These are phyloP conservation scores for Recurvomyces mirabilis DNA, from an alignment of 495 filamentous ascomycete species.

Conservation along the genomic window DNA sequence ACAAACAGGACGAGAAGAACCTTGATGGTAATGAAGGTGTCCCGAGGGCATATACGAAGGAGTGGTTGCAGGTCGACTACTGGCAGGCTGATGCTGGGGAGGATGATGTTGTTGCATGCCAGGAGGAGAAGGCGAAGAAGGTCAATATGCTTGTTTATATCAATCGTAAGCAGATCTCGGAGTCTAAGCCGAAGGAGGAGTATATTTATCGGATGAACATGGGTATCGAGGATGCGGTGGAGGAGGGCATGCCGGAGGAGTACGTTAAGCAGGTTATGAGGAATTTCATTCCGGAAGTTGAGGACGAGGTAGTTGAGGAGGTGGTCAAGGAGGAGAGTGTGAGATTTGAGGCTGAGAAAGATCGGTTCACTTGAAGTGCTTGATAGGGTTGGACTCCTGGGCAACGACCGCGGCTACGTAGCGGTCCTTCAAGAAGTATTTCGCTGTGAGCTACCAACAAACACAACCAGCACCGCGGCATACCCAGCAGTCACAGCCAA, in stretches of 20 bases:
- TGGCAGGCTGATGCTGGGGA: constrained; percentile 35
- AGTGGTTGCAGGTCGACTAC: constrained; percentile 31
- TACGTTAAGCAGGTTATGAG: constrained; percentile 51
- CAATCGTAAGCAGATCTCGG: constrained; percentile 35
- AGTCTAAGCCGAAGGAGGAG: constrained; percentile 42
- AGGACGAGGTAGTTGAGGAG: constrained; percentile 11
- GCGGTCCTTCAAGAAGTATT: not conserved
- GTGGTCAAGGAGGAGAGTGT: constrained; percentile 24
- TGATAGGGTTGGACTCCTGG: too few relatives aligned
- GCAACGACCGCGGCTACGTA: too few relatives aligned
- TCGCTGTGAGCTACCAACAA: not conserved
- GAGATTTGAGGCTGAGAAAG: constrained; percentile 28
- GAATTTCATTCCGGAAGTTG: constrained; percentile 40
- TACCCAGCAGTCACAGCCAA: not conserved
- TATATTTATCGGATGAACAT: constrained; percentile 59
- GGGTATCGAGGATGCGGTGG: constrained; percentile 50
- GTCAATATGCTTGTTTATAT: constrained; percentile 46
- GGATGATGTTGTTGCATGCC: constrained; percentile 25
- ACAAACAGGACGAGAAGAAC: constrained; percentile 32
- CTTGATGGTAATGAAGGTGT: constrained; percentile 52
- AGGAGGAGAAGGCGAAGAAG: constrained; percentile 10
- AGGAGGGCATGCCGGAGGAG: constrained; percentile 41
- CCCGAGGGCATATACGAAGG: constrained; percentile 41
- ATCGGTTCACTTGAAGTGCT: too few relatives aligned
- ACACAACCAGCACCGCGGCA: not conserved